A percentile compares a stretch with the other conserved stretches of the same genome.
Conservation (phyloP, 2,329 filamentous ascomycete species). For the Endoconidiophora laricicola region DNA sequence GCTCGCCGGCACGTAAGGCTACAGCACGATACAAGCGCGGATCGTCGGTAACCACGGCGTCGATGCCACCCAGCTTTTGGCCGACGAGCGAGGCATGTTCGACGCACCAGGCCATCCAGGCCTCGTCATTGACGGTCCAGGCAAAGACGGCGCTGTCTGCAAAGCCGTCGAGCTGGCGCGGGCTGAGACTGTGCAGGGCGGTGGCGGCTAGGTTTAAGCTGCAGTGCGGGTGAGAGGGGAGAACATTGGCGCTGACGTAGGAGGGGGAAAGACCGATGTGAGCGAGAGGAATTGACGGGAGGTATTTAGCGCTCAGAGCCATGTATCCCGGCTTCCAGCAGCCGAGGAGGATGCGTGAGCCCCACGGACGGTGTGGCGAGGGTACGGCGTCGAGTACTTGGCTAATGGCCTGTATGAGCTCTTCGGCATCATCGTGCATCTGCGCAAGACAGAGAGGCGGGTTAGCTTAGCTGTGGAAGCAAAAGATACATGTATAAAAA, state of each 20-base stretch:
- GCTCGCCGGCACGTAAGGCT: conserved; percentile 11
- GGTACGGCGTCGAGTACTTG: conserved; percentile 40
- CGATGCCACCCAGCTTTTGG: conserved; percentile 26
- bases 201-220: conserved; percentile 57
- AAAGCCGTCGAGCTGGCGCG: conserved; percentile 36
- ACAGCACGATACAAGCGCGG: conserved; percentile 51
- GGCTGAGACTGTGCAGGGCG: conserved; percentile 34
- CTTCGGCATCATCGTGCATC: conserved; percentile 52
- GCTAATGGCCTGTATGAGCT: conserved; percentile 54
- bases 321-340: conserved; percentile 69
- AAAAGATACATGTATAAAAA: background rate
- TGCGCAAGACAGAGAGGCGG: conserved; percentile 19
- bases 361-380: conserved; percentile 43
- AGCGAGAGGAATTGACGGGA: conserved; percentile 47
- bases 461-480: background rate
- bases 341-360: conserved; percentile 57
- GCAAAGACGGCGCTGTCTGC: conserved; percentile 46
- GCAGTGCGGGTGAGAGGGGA: conserved; percentile 46
- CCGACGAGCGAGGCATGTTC: conserved; percentile 17
- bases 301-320: conserved; percentile 40
- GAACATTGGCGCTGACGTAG: conserved; percentile 56
- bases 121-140: conserved; percentile 76
- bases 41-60: conserved; percentile 79
- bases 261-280: conserved; percentile 50
- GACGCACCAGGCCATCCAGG: conserved; percentile 70